Evolutionary conservation across 257 asterid genomes (phyloP).

Genomic region (Penstemon eatonii): DNA sequence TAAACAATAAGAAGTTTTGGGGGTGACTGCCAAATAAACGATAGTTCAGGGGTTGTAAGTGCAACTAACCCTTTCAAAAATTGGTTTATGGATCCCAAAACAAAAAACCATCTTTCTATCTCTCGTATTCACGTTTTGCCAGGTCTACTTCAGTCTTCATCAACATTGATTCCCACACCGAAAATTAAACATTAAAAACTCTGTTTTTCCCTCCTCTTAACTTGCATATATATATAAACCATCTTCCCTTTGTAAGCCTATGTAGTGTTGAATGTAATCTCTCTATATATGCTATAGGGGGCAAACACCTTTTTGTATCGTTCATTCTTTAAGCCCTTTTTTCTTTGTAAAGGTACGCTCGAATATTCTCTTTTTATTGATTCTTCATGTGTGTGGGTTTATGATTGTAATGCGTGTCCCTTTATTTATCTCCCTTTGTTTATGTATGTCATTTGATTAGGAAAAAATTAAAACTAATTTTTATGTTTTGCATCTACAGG

Average conservation of each 20-base stretch:
- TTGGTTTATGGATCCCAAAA: constrained; percentile 48
- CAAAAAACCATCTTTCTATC: constrained; percentile 9
- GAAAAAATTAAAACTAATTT: constrained; percentile 1
- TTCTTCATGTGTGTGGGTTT: constrained; percentile 23
- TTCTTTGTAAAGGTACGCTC: constrained; percentile 31
- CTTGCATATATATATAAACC: constrained; percentile 7
- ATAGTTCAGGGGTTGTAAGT: too few relatives aligned
- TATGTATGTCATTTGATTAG: constrained; percentile 6
- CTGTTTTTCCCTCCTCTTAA: constrained; percentile 13
- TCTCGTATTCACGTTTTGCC: constrained; percentile 33
- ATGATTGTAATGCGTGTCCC: not conserved
- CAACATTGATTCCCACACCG: constrained; percentile 20
- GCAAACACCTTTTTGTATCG: constrained; percentile 2
- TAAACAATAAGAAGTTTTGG: too few relatives aligned
- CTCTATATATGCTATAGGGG: constrained; percentile 15
- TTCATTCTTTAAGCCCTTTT: constrained; percentile 23
- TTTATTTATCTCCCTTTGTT: not conserved
- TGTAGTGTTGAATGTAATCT: constrained; percentile 33
- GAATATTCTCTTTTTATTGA: not conserved
- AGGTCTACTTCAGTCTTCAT: constrained; percentile 27
- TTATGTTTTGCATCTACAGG: constrained; percentile 19
- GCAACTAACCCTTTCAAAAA: too few relatives aligned
- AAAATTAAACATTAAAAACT: not conserved
- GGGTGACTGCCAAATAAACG: too few relatives aligned
- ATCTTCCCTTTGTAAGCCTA: constrained; percentile 17